A percentile compares a stretch with the other conserved stretches of the same genome.
Evolutionary conservation across 2,329 filamentous ascomycete species (phyloP).

Genomic region (Microthyrium microscopicum): DNA sequence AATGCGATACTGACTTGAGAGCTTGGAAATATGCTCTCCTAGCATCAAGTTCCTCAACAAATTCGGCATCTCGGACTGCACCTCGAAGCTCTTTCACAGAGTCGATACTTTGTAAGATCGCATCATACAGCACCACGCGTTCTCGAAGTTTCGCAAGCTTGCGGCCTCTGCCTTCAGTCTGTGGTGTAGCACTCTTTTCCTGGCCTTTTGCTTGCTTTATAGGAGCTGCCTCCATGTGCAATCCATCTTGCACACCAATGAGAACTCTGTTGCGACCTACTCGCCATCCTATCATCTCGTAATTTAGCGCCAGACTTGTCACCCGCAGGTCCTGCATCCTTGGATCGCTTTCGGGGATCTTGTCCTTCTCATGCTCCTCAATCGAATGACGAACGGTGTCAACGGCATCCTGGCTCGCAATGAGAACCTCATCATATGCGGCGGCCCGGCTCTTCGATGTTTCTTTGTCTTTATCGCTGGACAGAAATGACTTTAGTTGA

Average conservation of each 20-base stretch:
- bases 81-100: conserved; percentile 80
- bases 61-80: conserved; percentile 64
- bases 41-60: conserved; percentile 61
- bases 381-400: conserved; percentile 89
- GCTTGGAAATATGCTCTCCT: conserved; percentile 75
- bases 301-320: conserved; percentile 83
- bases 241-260: conserved; percentile 67
- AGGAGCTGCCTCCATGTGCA: conserved; percentile 36
- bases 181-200: conserved; percentile 21
- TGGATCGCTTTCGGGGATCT: conserved; percentile 64
- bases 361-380: conserved; percentile 73
- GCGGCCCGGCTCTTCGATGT: conserved; percentile 51
- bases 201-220: conserved; percentile 38
- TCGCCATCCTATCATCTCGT: conserved; percentile 85
- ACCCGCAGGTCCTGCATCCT: conserved; percentile 88
- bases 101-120: conserved; percentile 77
- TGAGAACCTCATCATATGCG: conserved; percentile 81
- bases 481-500: conserved; percentile 31
- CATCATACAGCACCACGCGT: conserved; percentile 77
- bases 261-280: conserved; percentile 84
- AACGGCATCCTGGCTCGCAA: conserved; percentile 79
- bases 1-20: conserved; percentile 46
- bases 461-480: conserved; percentile 15
- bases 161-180: conserved; percentile 53
- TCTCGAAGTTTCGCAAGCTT: conserved; percentile 71